A percentile compares a stretch with the other conserved stretches of the same genome.
Conservation (phyloP, 2,329 filamentous ascomycete species). For the Ploettnerulaceae sp. region DNA sequence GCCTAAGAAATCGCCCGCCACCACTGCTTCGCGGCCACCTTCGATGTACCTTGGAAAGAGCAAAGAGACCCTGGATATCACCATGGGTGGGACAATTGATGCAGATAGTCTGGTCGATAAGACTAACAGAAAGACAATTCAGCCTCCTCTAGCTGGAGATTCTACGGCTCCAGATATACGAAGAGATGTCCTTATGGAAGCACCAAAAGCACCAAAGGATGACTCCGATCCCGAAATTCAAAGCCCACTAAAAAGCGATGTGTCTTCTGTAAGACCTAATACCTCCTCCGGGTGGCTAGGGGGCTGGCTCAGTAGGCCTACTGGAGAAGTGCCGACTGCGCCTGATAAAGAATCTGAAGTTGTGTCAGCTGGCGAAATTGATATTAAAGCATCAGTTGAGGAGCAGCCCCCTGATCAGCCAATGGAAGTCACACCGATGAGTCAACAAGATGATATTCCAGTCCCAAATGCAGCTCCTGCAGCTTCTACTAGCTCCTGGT, state of each 20-base stretch:
- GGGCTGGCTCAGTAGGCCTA: slow-evolving; percentile 44
- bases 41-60: slow-evolving; percentile 34
- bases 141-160: background rate
- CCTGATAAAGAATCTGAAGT: slow-evolving; percentile 5
- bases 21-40: slow-evolving; percentile 25
- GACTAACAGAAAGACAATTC: slow-evolving; percentile 1
- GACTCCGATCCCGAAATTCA: background rate
- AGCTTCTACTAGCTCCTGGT: slow-evolving; percentile 30
- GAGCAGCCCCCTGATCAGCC: background rate
- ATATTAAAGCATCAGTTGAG: slow-evolving; percentile 16
- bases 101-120: slow-evolving; percentile 10
- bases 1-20: slow-evolving; percentile 21
- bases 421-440: background rate
- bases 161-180: slow-evolving; percentile 3
- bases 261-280: slow-evolving; percentile 16
- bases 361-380: slow-evolving; percentile 1
- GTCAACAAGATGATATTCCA: slow-evolving; percentile 1
- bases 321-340: slow-evolving; percentile 8
- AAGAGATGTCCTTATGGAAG: slow-evolving; percentile 1
- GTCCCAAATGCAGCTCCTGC: slow-evolving; percentile 7
- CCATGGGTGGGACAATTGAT: slow-evolving; percentile 25
- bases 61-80: slow-evolving; percentile 33
- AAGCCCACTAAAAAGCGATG: background rate
- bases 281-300: slow-evolving; percentile 49
- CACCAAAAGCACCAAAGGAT: background rate